Base-by-base conservation (phyloP, 2,329 filamentous ascomycete species). In the Xylaria sp. region DNA sequence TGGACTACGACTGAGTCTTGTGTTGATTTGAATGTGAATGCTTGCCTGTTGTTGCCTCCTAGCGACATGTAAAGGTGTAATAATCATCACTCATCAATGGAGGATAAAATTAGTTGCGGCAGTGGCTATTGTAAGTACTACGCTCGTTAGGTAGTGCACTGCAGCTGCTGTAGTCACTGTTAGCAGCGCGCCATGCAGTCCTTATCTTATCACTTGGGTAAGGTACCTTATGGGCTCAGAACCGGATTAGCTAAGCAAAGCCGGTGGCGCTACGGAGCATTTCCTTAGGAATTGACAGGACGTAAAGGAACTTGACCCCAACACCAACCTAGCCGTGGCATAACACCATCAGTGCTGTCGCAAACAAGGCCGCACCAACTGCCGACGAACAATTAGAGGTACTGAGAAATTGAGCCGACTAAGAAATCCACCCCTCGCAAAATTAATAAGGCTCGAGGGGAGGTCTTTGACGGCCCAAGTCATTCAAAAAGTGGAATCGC, bases 261-360 rank as follows among this genome's bases (percentile, higher is more conserved):
- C 63, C 57, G 63, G 68, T 58, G 68, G 51, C 60, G 54, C 72
- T 64, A 65, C 54, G 20, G 70, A 50, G 62, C 70, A 72, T 67
- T 69, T 70, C 68, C 68, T 68, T 66, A 63, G 66, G 63, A 70
- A 72, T 63, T 66, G 52, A 57, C 60, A 62, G 65, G 57, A 68
- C 68, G 69, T 68, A 69, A 62, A 65, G 66, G 60, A 76, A 74
- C 73, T 75, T 75, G 68, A 73, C 74, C 72, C 72, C 76, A 76
- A 74, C 75, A 73, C 52, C 44, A 58, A 58, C 63, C 66, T 63
- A 63, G 46, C 50, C 44, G 57, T 56, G 64, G 63, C 62, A 60
- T 50, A 41, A 52, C 63, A 62, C 41, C 44, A 12, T 20, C 70
- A 66, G 55, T 59, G 39, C 62, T 58, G 25, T 62, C 37, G 56